Evolutionary conservation across 352 stramenopile genomes (phyloP).

Genomic region (Aphanomyces astaci): DNA sequence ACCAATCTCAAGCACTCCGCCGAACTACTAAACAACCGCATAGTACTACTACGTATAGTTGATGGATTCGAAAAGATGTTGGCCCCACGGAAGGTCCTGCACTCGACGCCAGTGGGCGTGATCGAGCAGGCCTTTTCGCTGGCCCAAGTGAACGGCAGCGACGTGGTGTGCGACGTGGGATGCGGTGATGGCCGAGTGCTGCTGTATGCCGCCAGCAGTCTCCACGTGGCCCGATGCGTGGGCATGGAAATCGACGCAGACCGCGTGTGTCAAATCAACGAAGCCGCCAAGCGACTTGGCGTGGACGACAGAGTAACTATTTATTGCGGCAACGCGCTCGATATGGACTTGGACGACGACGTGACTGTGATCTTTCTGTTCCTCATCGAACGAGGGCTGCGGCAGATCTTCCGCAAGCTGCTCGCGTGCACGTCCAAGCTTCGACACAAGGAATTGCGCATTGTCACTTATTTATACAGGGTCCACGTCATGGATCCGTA

Average conservation of each 20-base stretch:
- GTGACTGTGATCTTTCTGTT: conserved; percentile 75
- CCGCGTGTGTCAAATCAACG: conserved; percentile 57
- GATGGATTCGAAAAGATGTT: too few relatives aligned
- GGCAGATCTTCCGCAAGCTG: conserved; percentile 42
- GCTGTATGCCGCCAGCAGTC: conserved; percentile 41
- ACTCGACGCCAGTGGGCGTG: conserved; percentile 63
- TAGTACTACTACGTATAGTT: too few relatives aligned
- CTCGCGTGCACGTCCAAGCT: conserved; percentile 44
- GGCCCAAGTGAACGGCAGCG: conserved; percentile 28
- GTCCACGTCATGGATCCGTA: conserved; percentile 45
- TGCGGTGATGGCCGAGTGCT: conserved; percentile 69
- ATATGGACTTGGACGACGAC: conserved; percentile 55
- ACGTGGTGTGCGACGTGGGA: conserved; percentile 74
- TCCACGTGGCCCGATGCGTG: not conserved
- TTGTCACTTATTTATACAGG: conserved; percentile 74
- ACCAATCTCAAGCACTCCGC: not conserved
- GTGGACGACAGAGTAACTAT: conserved; percentile 55
- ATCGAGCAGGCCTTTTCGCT: conserved; percentile 52
- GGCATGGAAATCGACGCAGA: conserved; percentile 42
- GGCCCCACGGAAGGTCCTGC: conserved; percentile 65
- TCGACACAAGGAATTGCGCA: conserved; percentile 33
- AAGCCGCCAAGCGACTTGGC: conserved; percentile 23
- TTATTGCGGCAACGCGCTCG: conserved; percentile 57
- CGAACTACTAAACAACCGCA: not conserved
- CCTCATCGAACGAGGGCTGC: conserved; percentile 60